A percentile compares a stretch with the other conserved stretches of the same genome.
These are phyloP conservation scores for Exophiala spinifera DNA, from an alignment of 2,329 filamentous ascomycete genomes.

Conservation along the genomic window DNA sequence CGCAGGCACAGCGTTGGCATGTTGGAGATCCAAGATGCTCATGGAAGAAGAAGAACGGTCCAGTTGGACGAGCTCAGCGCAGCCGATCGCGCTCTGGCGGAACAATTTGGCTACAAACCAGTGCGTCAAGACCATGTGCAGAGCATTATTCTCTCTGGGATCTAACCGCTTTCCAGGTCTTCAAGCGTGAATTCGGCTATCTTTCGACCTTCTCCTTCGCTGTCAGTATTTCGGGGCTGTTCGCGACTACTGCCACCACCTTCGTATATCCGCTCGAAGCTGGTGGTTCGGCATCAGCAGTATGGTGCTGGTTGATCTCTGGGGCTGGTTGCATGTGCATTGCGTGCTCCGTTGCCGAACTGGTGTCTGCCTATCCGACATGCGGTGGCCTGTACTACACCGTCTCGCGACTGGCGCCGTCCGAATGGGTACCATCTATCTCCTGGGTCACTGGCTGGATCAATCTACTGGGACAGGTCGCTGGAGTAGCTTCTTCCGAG, in stretches of 20 bases:
- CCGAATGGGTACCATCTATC: constrained; percentile 44
- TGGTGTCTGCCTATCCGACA: constrained; percentile 58
- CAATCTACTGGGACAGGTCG: constrained; percentile 49
- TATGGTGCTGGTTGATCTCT: constrained; percentile 60
- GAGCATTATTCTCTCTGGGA: background rate
- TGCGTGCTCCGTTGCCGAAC: constrained; percentile 53
- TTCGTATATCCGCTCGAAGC: constrained; percentile 54
- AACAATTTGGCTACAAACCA: constrained; percentile 35
- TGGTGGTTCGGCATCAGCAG: constrained; percentile 52
- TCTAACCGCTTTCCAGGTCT: constrained; percentile 14
- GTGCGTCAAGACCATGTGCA: constrained; percentile 22
- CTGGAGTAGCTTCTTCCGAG: constrained; percentile 55
- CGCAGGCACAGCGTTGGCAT: constrained; percentile 23
- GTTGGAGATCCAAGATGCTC: constrained; percentile 21
- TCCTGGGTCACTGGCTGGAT: constrained; percentile 51
- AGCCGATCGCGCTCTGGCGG: constrained; percentile 32
- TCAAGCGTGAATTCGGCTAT: constrained; percentile 58
- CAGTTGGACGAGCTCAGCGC: constrained; percentile 30
- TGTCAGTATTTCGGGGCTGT: constrained; percentile 56
- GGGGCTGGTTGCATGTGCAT: constrained; percentile 58
- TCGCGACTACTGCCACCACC: constrained; percentile 56
- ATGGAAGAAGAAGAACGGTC: constrained; percentile 24
- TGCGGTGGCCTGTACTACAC: constrained; percentile 57
- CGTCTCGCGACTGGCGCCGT: constrained; percentile 54
- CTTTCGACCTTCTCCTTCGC: constrained; percentile 61